Conservation (phyloP, 2,329 filamentous ascomycete species). For the Cryphonectria japonica region DNA sequence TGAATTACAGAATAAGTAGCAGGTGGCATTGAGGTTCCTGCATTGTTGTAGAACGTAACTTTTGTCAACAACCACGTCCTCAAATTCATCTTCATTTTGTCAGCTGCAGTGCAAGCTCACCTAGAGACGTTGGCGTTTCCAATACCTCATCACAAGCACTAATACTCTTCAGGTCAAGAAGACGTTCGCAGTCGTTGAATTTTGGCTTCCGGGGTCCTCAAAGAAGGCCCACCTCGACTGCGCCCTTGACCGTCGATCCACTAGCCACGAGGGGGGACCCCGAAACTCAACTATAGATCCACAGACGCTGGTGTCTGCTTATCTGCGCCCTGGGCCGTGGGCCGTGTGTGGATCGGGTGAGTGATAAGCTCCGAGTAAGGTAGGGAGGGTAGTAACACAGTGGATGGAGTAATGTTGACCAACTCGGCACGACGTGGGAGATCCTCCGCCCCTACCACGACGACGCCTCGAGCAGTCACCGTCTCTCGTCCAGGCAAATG, state of each 20-base stretch:
- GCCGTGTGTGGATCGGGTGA: background rate
- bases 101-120: background rate
- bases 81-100: background rate
- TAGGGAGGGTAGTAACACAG: background rate
- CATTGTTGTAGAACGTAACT: background rate
- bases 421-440: background rate
- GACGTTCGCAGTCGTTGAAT: background rate
- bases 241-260: constrained; percentile 12
- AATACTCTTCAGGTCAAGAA: background rate
- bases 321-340: constrained; percentile 16
- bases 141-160: background rate
- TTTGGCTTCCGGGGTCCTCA: constrained; percentile 4
- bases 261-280: constrained; percentile 28
- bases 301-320: constrained; percentile 17
- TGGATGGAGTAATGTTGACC: background rate
- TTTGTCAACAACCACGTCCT: background rate
- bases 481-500: constrained; percentile 6
- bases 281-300: constrained; percentile 11
- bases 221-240: background rate
- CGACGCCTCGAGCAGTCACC: background rate
- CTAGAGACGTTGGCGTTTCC: background rate
- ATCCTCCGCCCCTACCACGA: background rate
- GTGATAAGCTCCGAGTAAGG: constrained; percentile 17
- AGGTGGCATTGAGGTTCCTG: background rate
- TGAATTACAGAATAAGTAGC: background rate